Evolutionary conservation across 306 rosid genomes (phyloP), one percentile per base, ranked within the genome.

Genomic region (Abrus precatorius): DNA sequence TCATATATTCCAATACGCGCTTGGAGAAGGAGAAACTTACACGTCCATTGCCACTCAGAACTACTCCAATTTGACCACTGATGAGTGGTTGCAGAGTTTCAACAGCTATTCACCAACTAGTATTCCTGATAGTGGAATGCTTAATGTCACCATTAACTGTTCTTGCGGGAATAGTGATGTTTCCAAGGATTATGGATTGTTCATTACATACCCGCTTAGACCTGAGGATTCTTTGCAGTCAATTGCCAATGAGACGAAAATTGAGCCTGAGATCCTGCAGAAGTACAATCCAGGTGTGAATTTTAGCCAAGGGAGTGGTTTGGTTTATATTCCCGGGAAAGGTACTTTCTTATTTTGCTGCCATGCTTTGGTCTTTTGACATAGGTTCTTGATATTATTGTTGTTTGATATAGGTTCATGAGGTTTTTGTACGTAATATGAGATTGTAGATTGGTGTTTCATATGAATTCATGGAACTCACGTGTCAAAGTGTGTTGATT

Each of bases 241-340:
- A 6, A 77, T 92, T 70, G 83, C 91, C 0, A 41, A 9, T 4
- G 1, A 9, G 12, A 81, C 80, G 6, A 52, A 56, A 2, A 5
- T 92, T 64, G 78, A 73, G 8, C 1, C 48, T 3, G 54, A 11
- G 33, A 53, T 81, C 82, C 83, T 94, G 76, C 84, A 74, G 75
- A 53, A 40, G 0, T 94, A 90, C 43, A 94, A 90, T 56, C 87
- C 85, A 3, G 87, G 84, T 44, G 91, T 87, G 63, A 44, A 90
- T 86, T 94, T 90, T 82, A 81, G 83, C 47, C 32, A 7, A 32
- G 93, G 92, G 57, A 89, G 79, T 45, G 95, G 91, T 1, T 36
- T 84, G 66, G 81, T 89, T 84, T 88, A 56, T 61, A 82, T 94
- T 74, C 97, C 98, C 3, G 92, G 94, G 28, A 92, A 79, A 90